Conservation (phyloP, 805 yeast genomes). For the Komagataella ulmi region DNA sequence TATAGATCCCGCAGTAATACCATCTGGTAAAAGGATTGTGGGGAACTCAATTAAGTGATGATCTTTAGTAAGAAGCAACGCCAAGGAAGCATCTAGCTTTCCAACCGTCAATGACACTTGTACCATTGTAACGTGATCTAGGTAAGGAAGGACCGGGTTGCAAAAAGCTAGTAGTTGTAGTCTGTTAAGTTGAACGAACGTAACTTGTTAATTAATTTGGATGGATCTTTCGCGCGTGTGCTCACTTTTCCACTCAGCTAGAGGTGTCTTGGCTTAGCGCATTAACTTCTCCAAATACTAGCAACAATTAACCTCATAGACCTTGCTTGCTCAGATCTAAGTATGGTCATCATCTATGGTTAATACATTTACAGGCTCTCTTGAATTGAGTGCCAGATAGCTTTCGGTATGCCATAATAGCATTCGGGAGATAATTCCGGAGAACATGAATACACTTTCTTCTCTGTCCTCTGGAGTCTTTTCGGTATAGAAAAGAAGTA, state of each 20-base stretch:
- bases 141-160: neutral
- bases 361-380: conserved; percentile 18
- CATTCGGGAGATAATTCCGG: conserved; percentile 29
- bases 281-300: neutral
- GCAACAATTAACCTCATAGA: neutral
- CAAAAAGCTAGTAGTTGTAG: neutral
- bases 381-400: conserved; percentile 12
- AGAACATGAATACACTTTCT: conserved; percentile 23
- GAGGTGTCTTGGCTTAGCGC: neutral
- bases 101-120: conserved; percentile 93
- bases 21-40: conserved; percentile 82
- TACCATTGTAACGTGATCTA: conserved; percentile 33
- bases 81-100: conserved; percentile 88
- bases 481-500: conserved; percentile 25
- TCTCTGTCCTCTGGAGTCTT: conserved; percentile 28
- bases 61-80: conserved; percentile 72
- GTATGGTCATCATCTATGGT: conserved; percentile 19
- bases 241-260: neutral
- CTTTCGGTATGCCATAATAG: conserved; percentile 23
- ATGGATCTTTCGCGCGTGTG: neutral
- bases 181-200: neutral
- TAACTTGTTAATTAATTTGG: neutral
- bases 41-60: conserved; percentile 96
- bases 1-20: conserved; percentile 85
- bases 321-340: neutral